These are phyloP conservation scores for Penicillium paxilli DNA, from an alignment of 495 filamentous ascomycete genomes.

Conservation along the genomic window DNA sequence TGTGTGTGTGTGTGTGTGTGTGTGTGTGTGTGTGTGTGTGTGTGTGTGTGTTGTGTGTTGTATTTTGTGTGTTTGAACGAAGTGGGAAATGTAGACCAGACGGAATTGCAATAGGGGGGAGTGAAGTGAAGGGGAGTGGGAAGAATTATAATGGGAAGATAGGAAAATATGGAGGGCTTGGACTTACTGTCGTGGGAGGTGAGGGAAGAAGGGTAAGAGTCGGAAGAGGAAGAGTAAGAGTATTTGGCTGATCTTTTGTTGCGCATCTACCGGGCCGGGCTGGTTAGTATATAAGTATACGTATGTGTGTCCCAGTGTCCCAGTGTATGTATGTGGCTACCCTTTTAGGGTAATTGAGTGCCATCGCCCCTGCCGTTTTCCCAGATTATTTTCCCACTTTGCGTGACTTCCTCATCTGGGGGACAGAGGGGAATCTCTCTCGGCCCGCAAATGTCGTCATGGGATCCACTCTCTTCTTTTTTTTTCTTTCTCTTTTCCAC, in stretches of 20 bases:
- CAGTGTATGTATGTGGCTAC: too few species aligned
- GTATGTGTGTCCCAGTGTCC: constrained; percentile 7
- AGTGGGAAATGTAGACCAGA: too few species aligned
- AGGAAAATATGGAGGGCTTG: constrained; percentile 31
- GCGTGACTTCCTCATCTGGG: neutral
- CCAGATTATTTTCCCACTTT: neutral
- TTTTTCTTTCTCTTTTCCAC: constrained; percentile 5
- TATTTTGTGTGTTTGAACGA: too few species aligned
- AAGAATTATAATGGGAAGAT: constrained; percentile 29
- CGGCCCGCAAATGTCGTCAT: constrained; percentile 9
- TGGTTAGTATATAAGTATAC: neutral
- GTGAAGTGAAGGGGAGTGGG: neutral
- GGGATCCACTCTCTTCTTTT: constrained; percentile 10
- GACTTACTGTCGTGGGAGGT: neutral
- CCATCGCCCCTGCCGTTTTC: too few species aligned
- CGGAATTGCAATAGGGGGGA: too few species aligned
- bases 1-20: too few species aligned
- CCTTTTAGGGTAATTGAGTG: too few species aligned
- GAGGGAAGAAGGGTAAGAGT: constrained; percentile 22
- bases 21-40: too few species aligned
- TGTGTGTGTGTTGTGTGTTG: too few species aligned
- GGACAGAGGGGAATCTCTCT: neutral
- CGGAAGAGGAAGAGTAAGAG: constrained; percentile 12
- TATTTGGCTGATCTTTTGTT: constrained; percentile 9
- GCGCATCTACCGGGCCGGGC: constrained; percentile 4